Evolutionary conservation across 768 basidiomycete genomes (phyloP).

Genomic region (Rhodocollybia butyracea): DNA sequence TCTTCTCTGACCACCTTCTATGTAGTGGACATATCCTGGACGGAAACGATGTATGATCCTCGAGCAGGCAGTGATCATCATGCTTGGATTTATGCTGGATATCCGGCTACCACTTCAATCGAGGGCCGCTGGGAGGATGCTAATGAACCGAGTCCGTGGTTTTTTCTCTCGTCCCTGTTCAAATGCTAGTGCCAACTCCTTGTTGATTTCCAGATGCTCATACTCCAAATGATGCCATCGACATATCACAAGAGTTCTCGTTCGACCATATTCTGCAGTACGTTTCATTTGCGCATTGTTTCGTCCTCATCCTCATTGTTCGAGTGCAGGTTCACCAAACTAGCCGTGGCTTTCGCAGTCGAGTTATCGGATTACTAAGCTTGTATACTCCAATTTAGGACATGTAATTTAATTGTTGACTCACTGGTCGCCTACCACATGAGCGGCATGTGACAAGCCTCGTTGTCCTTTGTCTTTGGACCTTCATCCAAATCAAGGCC

Average conservation of each 20-base stretch:
- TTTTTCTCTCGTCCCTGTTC: slow-evolving; percentile 1
- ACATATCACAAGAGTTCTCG: slow-evolving; percentile 59
- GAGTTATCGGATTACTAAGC: slow-evolving; percentile 31
- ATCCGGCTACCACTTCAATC: slow-evolving; percentile 55
- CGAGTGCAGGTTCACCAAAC: slow-evolving; percentile 39
- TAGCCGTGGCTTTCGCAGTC: slow-evolving; percentile 50
- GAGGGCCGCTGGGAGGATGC: slow-evolving; percentile 47
- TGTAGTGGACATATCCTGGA: slow-evolving; percentile 14
- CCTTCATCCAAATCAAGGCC: no score
- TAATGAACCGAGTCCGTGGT: slow-evolving; percentile 49
- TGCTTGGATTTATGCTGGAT: slow-evolving; percentile 60
- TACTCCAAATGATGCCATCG: slow-evolving; percentile 41
- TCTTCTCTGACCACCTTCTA: neutral
- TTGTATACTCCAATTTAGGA: no score
- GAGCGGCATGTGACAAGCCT: no score
- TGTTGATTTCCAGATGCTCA: no score
- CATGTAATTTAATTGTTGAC: no score
- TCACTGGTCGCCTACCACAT: no score
- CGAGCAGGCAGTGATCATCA: slow-evolving; percentile 20
- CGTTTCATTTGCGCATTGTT: neutral
- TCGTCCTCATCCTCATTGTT: neutral
- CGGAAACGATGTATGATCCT: neutral
- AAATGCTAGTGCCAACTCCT: no score
- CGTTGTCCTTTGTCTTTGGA: no score
- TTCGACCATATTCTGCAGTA: slow-evolving; percentile 60